Evolutionary conservation across 441 rosid species (phyloP).

Genomic region (Croton laevigatus): DNA sequence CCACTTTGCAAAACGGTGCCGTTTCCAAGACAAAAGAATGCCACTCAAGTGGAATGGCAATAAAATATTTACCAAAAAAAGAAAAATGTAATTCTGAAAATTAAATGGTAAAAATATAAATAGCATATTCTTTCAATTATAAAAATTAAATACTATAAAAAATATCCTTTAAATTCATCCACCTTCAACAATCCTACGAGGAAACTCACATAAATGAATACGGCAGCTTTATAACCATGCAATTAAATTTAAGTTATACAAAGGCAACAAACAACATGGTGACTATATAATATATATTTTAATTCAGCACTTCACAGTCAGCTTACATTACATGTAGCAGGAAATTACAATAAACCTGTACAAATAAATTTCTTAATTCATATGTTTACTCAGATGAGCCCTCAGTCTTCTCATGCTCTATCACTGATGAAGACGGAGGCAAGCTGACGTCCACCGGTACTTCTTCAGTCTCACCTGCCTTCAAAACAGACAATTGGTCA

Average conservation of each 20-base stretch:
- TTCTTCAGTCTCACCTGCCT: conserved; percentile 1
- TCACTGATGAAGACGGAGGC: not conserved
- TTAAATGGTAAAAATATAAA: no score
- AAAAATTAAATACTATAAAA: no score
- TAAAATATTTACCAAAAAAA: no score
- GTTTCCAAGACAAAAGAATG: no score
- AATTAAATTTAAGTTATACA: not conserved
- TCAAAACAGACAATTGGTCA: not conserved
- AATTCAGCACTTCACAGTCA: not conserved
- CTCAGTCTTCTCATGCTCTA: conserved; percentile 11
- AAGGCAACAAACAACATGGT: not conserved
- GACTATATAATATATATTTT: not conserved
- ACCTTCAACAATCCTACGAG: not conserved
- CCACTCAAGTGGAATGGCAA: no score
- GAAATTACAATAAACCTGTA: conserved; percentile 12
- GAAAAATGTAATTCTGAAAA: no score
- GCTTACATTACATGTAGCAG: conserved; percentile 1
- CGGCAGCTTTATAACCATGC: not conserved
- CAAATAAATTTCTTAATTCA: conserved; percentile 6
- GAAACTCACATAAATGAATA: not conserved
- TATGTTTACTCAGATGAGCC: conserved; percentile 5
- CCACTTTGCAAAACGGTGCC: no score
- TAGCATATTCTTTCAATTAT: no score
- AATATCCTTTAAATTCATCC: no score
- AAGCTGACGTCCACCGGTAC: not conserved